Evolutionary conservation across 2,329 filamentous ascomycete genomes (phyloP).

Genomic region (Nemania sp.): DNA sequence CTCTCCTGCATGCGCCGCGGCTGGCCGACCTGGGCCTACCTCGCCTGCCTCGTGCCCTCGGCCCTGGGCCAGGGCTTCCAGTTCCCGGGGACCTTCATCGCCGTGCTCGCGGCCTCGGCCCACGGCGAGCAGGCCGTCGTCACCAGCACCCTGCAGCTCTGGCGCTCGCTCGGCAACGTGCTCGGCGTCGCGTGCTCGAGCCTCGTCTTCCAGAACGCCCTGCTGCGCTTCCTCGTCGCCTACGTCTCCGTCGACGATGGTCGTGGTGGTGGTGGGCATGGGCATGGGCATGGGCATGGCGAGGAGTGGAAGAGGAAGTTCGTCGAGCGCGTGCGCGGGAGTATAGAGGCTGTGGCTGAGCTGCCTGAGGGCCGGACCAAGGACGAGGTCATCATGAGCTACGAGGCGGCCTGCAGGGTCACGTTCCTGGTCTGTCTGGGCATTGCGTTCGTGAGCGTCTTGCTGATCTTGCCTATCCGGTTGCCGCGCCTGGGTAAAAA

Average conservation of each 20-base stretch:
- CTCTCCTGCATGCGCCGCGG: constrained; percentile 55
- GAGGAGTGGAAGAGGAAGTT: constrained; percentile 61
- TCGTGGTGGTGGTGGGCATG: not conserved
- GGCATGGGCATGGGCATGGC: constrained; percentile 24
- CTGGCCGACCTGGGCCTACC: constrained; percentile 57
- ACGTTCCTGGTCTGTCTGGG: constrained; percentile 51
- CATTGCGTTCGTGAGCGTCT: constrained; percentile 53
- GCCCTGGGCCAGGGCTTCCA: constrained; percentile 66
- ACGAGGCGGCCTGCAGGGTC: constrained; percentile 55
- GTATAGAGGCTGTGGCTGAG: constrained; percentile 57
- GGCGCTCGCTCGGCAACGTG: constrained; percentile 72
- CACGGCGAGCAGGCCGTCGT: constrained; percentile 69
- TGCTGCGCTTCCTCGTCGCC: constrained; percentile 61
- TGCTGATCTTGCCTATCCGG: constrained; percentile 56
- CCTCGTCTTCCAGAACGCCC: constrained; percentile 73
- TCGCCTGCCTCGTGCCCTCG: constrained; percentile 60
- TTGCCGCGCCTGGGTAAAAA: constrained; percentile 55
- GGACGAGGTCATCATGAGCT: constrained; percentile 60
- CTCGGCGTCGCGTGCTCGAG: constrained; percentile 74
- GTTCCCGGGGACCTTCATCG: constrained; percentile 67
- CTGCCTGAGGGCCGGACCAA: constrained; percentile 48
- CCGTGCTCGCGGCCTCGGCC: constrained; percentile 61
- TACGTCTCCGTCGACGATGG: constrained; percentile 49
- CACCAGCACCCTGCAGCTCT: constrained; percentile 72
- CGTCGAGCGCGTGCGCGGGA: constrained; percentile 56